phyloP scores from a whole-genome alignment of 1,284 basidiomycete genomes.

The Salmacisia buchloeana region DNA sequence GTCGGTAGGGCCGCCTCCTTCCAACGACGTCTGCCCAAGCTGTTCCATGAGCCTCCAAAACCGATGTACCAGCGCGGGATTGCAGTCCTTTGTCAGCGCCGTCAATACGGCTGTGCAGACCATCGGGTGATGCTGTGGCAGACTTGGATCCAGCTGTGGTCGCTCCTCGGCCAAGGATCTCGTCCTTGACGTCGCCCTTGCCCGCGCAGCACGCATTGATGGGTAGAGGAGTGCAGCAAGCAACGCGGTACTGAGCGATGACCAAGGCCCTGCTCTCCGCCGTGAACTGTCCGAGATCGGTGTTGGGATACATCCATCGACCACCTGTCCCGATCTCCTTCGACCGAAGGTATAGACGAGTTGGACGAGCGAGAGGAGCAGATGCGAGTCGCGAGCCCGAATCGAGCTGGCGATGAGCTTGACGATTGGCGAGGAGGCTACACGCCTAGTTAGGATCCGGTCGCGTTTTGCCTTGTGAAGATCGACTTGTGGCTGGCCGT shows the following conservation, averaged over 20 bases:
- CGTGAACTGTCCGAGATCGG: neutral
- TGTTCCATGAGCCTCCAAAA: neutral
- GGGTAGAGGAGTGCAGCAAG: neutral
- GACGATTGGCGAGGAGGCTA: neutral
- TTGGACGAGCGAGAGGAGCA: neutral
- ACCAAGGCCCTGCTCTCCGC: too few species aligned
- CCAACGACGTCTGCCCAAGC: too few species aligned
- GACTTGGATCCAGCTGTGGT: too few species aligned
- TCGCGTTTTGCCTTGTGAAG: neutral
- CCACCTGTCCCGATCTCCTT: neutral
- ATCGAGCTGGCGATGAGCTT: neutral
- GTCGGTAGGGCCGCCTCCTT: too few species aligned
- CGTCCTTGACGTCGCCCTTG: too few species aligned
- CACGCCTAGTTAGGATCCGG: neutral
- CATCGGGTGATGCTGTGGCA: neutral
- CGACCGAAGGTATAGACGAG: neutral
- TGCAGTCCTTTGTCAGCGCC: neutral
- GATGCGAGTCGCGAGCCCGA: neutral
- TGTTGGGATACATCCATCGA: neutral
- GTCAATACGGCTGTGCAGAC: slow-evolving; percentile 1
- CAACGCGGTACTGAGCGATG: neutral
- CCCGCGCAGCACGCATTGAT: neutral
- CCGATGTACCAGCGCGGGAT: neutral
- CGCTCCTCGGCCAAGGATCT: too few species aligned
- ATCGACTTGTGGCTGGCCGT: too few species aligned